Conservation (phyloP, 208 protist genomes). For the Lotmaria passim region DNA sequence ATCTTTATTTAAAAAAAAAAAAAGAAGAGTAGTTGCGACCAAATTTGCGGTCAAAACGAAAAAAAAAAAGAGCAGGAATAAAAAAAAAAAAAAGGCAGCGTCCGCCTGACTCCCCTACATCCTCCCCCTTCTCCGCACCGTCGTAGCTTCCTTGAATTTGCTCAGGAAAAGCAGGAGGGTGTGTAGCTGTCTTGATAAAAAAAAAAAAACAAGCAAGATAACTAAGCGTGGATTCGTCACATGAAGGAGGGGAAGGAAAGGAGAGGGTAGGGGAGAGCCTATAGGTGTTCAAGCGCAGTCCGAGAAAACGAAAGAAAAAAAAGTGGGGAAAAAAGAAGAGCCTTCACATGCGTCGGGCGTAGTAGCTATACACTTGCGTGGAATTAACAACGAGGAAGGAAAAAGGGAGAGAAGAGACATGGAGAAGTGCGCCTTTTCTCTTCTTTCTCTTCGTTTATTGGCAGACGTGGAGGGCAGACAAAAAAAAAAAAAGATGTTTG, state of each 20-base stretch:
- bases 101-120: neutral
- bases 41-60: conserved; percentile 10
- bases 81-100: neutral
- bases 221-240: no score
- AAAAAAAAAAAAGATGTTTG: neutral
- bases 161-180: neutral
- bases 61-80: neutral
- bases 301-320: conserved; percentile 6
- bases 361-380: neutral
- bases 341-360: no score
- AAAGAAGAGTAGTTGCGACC: conserved; percentile 10
- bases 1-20: no score
- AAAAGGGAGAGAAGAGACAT: no score
- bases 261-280: neutral
- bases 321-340: neutral
- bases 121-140: neutral
- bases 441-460: no score
- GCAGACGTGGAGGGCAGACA: no score
- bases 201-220: no score
- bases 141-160: neutral
- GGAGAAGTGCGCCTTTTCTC: no score
- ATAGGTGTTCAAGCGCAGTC: conserved; percentile 14
- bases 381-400: neutral
- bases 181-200: no score
- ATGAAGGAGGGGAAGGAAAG: no score